Evolutionary conservation across 371 early-diverging fungal species (phyloP), one percentile per base, ranked within the genome.

Genomic region (Nematocida sp.): DNA sequence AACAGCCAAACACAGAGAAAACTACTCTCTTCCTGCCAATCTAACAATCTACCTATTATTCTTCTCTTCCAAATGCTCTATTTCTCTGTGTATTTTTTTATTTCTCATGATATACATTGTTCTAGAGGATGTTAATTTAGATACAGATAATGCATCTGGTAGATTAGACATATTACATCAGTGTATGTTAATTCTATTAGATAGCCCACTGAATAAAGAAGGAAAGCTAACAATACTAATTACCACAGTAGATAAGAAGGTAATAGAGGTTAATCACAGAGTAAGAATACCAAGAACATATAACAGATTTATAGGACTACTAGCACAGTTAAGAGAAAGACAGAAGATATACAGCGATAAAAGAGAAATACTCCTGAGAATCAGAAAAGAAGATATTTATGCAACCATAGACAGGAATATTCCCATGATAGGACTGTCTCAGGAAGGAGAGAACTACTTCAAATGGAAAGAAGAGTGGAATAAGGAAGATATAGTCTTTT

Each of bases 241-340:
- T 51, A 90, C 90, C 76, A 94, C 95, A 19, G 86, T 88, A 63
- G 89, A 88, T 81, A 90, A 91, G 76, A 93, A 91, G 9, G 85
- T 96, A 53, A 93, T 96, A 58, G 94, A 94, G 86, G 88, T 96
- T 57, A 92, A 91, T 79, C 94, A 94, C 53, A 90, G 91, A 66
- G 91, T 91, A 62, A 87, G 97, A 77, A 94, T 96, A 78, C 97
- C 97, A 23, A 85, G 97, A 82, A 94, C 95, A 7, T 94, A 91
- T 80, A 92, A 91, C 84, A 89, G 97, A 75, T 96, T 96, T 84
- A 88, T 90, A 63, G 97, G 95, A 43, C 84, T 78, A 55, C 91
- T 94, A 89, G 86, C 88, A 86, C 86, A 97, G 87, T 86, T 97
- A 63, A 86, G 95, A 52, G 94, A 94, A 82, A 95, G 94, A 82